Base-by-base conservation (phyloP, 2,329 filamentous ascomycete species). In the Aulographum hederae region DNA sequence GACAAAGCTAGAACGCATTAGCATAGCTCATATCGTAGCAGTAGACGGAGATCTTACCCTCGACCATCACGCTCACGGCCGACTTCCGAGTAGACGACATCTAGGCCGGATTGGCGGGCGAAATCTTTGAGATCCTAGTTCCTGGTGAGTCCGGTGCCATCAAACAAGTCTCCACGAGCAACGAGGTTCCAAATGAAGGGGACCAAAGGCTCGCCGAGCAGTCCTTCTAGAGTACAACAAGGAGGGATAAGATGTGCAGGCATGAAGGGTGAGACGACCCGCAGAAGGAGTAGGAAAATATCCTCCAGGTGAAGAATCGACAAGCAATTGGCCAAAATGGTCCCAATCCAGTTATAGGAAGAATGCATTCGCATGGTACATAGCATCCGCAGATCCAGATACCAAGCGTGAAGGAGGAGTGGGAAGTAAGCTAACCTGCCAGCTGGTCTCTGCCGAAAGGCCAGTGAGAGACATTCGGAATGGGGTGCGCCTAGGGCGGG, bases 61-160 rank as follows among this genome's bases (percentile, higher is more conserved):
- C 79, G 81, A 42, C 84, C 82, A 53, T 91, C 82, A 43, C 78
- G 78, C 52, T 92, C 85, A 48, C 86, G 84, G 46, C 76, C 78
- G 38, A 91, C 91, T 61, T 98, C 89, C 42, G 85, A 94, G 56
- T 93, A 98, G 48, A 98, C 89, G 42, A 98, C 89, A 55, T 95
- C 89, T 57, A 93, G 71, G 57, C 84, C 84, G 56, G 86, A 91
- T 57, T 91, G 81, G 53, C 89, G 84, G 39, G 89, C 89, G 60
- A 98, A 98, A 57, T 98, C 89, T 79, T 98, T 98, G 33, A 98
- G 74, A 60, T 98, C 89, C 89, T 98, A 75, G 45, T 67, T 59
- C 70, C 69, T 70, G 69, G 78, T 89, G 80, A 85, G 79, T 84
- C 61, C 69, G 41, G 46, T 52, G 46, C 48, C 18, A 21, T 23